Base-by-base conservation (phyloP, 768 basidiomycete genomes). In the Rhodotorula sphaerocarpa region DNA sequence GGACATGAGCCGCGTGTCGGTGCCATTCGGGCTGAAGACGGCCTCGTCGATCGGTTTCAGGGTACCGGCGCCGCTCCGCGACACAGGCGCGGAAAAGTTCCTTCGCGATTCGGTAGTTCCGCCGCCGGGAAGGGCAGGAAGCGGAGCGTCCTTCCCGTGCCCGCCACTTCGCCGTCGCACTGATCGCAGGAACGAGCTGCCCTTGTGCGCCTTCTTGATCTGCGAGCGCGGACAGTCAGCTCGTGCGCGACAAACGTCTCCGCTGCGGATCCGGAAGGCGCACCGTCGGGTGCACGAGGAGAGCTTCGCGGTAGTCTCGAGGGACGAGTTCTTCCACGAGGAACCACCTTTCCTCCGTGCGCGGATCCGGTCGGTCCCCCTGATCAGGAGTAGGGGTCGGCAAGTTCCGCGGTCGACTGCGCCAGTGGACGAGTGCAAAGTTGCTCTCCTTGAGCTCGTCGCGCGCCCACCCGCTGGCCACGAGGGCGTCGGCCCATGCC, bases 301-400 rank as follows among this genome's bases (percentile, higher is more conserved):
- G 80, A 68, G 88, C 84, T 48, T 87, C 83, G 7, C 87, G 80
- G 71, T 90, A 90, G 73, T 90, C 91, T 43, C 82, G 77, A 1
- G 92, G 93, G 5, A 99, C 90, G 58, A 89, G 87, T 75, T 97
- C 95, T 75, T 99, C 91, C 67, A 90, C 92, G 10, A 96, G 77
- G 55, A 95, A 81, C 51, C 89, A 81, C 0, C 84, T 81, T 0
- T 82, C 79, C 1, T 83, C 78, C 2, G 82, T 85, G n/a, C 90
- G 81, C 0, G 88, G 88, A 72, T 91, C 88, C 3, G n/a, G n/a
- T n/a, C 70, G 65, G 7, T 72, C 72, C 0, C 31, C 10, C 56
- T 25, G 39, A 5, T 72, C 63, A 10, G 30, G 25, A 5, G 63
- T 67, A n/a, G 65, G 55, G 45, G 50, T 69, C 70, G 50, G 51